Evolutionary conservation across 352 stramenopile genomes (phyloP).

Genomic region (Globisporangium sylvaticum): DNA sequence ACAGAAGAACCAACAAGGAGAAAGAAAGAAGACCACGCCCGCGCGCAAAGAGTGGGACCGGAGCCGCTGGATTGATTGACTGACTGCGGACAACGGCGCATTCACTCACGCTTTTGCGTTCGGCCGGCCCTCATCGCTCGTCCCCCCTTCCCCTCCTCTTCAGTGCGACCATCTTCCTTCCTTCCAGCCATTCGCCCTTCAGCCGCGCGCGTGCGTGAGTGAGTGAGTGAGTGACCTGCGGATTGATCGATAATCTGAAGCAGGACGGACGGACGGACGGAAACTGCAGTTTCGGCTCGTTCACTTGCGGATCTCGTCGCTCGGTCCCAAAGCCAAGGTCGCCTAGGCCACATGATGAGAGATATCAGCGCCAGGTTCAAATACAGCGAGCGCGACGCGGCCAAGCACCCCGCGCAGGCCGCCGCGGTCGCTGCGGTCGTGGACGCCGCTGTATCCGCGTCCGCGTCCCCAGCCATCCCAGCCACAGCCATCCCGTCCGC

Average conservation of each 20-base stretch:
- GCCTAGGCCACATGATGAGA: slow-evolving; percentile 36
- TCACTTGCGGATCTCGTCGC: slow-evolving; percentile 12
- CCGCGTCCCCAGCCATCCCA: background rate
- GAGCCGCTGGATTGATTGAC: slow-evolving; percentile 5
- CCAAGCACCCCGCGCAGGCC: slow-evolving; percentile 8
- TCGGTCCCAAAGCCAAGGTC: slow-evolving; percentile 8
- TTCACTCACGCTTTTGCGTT: background rate
- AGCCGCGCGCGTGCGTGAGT: background rate
- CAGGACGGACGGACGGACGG: background rate
- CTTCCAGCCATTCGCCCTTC: background rate
- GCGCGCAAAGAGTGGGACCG: slow-evolving; percentile 11
- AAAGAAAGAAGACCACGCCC: slow-evolving; percentile 4
- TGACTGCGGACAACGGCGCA: background rate
- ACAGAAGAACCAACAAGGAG: background rate
- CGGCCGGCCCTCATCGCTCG: background rate
- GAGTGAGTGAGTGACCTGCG: background rate
- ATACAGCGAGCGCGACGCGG: slow-evolving; percentile 42
- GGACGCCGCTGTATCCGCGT: slow-evolving; percentile 1
- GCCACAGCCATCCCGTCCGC: background rate
- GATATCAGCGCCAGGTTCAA: slow-evolving; percentile 70
- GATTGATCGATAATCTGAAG: too few species aligned
- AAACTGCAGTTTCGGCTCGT: slow-evolving; percentile 5
- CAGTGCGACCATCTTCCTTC: background rate
- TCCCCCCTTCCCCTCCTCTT: background rate
- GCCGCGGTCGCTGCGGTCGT: slow-evolving; percentile 1